These are phyloP conservation scores for Vigna radiata DNA, from an alignment of 306 rosid species.

Conservation along the genomic window DNA sequence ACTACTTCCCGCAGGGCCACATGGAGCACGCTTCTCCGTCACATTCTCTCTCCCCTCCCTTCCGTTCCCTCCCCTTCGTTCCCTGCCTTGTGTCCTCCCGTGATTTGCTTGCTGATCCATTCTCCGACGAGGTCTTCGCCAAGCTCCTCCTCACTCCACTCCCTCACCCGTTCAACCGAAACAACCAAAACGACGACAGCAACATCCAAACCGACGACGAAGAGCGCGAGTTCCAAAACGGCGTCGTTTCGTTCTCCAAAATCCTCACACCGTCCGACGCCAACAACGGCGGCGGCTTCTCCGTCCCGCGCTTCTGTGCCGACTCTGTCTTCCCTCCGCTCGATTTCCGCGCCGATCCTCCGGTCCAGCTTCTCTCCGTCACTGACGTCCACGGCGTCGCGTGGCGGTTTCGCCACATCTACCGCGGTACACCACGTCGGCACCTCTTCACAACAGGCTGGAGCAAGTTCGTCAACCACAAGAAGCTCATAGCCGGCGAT, in stretches of 20 bases:
- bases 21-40: conserved; percentile 57
- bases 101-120: conserved; percentile 59
- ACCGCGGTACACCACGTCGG: conserved; percentile 77
- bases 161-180: conserved; percentile 38
- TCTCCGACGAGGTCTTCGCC: conserved; percentile 71
- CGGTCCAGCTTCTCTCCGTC: conserved; percentile 63
- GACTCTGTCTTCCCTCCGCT: conserved; percentile 76
- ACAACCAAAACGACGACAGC: background rate
- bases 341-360: conserved; percentile 62
- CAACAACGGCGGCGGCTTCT: conserved; percentile 87
- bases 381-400: conserved; percentile 70
- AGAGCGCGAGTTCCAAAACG: background rate
- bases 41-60: conserved; percentile 49
- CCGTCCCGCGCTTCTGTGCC: conserved; percentile 81
- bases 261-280: conserved; percentile 81
- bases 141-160: conserved; percentile 53
- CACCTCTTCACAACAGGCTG: conserved; percentile 88
- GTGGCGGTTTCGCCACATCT: conserved; percentile 79
- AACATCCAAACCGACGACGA: background rate
- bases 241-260: conserved; percentile 61
- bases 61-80: conserved; percentile 47
- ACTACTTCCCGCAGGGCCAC: conserved; percentile 86
- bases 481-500: conserved; percentile 79
- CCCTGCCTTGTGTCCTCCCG: conserved; percentile 55
- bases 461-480: conserved; percentile 79